These are phyloP conservation scores for Dioscorea dumetorum DNA, from an alignment of 106 monocot genomes.

Conservation along the genomic window DNA sequence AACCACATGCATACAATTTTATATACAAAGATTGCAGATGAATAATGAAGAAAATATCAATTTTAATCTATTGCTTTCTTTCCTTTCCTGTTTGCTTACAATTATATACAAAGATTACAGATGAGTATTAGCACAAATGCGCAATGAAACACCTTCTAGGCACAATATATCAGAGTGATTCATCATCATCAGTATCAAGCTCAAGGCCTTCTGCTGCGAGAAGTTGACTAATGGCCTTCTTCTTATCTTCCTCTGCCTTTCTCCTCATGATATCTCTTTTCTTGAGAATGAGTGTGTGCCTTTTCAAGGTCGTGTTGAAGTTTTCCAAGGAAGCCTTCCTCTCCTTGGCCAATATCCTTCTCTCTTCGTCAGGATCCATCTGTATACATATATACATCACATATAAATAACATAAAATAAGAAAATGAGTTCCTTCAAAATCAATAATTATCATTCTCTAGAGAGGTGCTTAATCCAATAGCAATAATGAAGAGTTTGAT, in stretches of 20 bases:
- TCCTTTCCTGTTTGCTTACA: no score
- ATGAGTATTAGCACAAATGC: background rate
- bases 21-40: no score
- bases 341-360: slow-evolving; percentile 74
- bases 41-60: no score
- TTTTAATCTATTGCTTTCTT: no score
- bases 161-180: slow-evolving; percentile 9
- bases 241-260: slow-evolving; percentile 75
- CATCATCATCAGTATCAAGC: slow-evolving; percentile 67
- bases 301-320: slow-evolving; percentile 59
- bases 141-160: background rate
- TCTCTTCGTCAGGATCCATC: slow-evolving; percentile 95
- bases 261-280: slow-evolving; percentile 88
- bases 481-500: no score
- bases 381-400: slow-evolving; percentile 1
- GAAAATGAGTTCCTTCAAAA: no score
- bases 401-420: background rate
- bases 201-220: slow-evolving; percentile 92
- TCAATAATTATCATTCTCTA: no score
- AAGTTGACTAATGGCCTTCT: slow-evolving; percentile 52
- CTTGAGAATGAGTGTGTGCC: slow-evolving; percentile 82
- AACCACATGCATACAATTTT: no score
- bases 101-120: no score
- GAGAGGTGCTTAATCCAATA: no score
- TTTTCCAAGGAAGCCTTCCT: slow-evolving; percentile 73